Conservation (phyloP, 257 asterid species). For the Paraleonurus japonicus region DNA sequence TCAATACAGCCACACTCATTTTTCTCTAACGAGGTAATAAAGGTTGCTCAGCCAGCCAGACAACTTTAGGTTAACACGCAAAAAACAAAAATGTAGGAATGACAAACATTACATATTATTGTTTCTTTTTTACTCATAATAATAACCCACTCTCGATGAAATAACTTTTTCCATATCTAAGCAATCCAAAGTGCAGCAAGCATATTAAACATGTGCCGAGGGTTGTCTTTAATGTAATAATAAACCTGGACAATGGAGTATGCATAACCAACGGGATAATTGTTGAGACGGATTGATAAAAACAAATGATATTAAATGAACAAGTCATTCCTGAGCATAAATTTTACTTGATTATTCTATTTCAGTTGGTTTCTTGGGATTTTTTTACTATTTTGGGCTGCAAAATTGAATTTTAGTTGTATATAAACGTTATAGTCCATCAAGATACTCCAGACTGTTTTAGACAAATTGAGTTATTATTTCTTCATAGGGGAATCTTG, state of each 20-base stretch:
- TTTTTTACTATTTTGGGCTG: neutral
- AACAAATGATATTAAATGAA: neutral
- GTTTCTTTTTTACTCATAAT: conserved; percentile 17
- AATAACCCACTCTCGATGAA: neutral
- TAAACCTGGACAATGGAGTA: neutral
- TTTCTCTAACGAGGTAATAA: conserved; percentile 5
- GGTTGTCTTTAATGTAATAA: conserved; percentile 7
- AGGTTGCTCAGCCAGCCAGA: neutral
- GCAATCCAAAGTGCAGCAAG: conserved; percentile 8
- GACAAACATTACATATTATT: neutral
- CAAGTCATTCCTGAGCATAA: neutral
- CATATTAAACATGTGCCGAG: neutral
- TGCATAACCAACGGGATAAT: conserved; percentile 2
- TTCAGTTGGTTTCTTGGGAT: conserved; percentile 1
- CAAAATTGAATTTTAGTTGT: neutral
- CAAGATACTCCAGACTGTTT: neutral
- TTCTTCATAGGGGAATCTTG: neutral
- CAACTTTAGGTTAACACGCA: neutral
- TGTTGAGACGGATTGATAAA: neutral
- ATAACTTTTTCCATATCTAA: neutral
- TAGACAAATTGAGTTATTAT: neutral
- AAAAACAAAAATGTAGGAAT: neutral
- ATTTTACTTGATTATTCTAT: neutral
- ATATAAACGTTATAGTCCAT: neutral
- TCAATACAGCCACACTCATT: neutral